Percentiles rank a stretch among this genome's conserved stretches.
These are phyloP conservation scores for Byssoonygena ceratinophila DNA, from an alignment of 2,329 filamentous ascomycete genomes.

Conservation along the genomic window DNA sequence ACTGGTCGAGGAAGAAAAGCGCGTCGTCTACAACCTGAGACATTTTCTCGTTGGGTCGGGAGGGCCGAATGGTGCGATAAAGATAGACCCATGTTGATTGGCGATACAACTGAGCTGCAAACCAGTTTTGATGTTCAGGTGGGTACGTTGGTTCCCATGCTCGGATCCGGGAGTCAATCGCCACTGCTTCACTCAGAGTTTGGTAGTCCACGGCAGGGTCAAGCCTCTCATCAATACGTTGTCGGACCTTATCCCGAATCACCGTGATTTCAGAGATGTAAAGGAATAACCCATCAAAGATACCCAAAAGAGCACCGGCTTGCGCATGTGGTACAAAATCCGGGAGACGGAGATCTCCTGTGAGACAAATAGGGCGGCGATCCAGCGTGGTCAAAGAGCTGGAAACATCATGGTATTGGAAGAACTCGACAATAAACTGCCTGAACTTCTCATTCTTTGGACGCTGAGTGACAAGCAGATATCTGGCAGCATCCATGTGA, in stretches of 20 bases:
- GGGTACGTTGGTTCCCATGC: constrained; percentile 58
- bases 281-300: constrained; percentile 70
- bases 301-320: constrained; percentile 58
- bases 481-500: constrained; percentile 66
- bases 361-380: constrained; percentile 43
- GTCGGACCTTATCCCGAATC: constrained; percentile 62
- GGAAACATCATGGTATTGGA: constrained; percentile 65
- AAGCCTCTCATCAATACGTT: constrained; percentile 50
- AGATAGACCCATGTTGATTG: constrained; percentile 56
- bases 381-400: constrained; percentile 48
- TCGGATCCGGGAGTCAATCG: constrained; percentile 63
- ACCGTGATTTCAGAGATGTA: constrained; percentile 69
- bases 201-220: constrained; percentile 64
- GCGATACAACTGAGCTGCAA: constrained; percentile 49
- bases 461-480: constrained; percentile 52
- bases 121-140: constrained; percentile 44
- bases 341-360: constrained; percentile 45
- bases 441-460: constrained; percentile 59
- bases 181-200: constrained; percentile 59
- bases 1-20: constrained; percentile 44
- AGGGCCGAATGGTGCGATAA: constrained; percentile 50
- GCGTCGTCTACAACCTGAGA: constrained; percentile 49
- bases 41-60: constrained; percentile 46
- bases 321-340: constrained; percentile 46
- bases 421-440: constrained; percentile 63